A percentile compares a stretch with the other conserved stretches of the same genome.
Conservation (phyloP, 805 yeast genomes). For the Saccharomycopsis amapae region DNA sequence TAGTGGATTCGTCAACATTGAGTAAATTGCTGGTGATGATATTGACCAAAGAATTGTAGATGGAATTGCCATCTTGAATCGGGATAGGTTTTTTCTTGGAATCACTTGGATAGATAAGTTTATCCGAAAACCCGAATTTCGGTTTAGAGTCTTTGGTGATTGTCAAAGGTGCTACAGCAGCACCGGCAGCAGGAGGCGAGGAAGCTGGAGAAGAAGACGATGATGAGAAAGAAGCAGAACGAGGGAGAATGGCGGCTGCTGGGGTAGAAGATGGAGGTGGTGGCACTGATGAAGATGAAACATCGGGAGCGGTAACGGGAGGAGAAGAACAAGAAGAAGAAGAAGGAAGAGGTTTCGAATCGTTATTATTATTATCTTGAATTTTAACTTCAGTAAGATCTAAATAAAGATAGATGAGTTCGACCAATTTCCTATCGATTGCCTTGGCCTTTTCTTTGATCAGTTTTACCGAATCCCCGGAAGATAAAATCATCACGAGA, state of each 20-base stretch:
- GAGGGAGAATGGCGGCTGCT: background rate
- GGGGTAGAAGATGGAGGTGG: background rate
- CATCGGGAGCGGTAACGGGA: no score
- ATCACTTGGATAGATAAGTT: background rate
- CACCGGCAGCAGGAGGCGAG: background rate
- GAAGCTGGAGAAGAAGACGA: no score
- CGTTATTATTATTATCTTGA: no score
- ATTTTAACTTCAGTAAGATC: conserved; percentile 19
- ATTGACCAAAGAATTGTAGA: conserved; percentile 7
- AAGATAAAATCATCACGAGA: conserved; percentile 56
- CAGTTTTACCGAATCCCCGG: conserved; percentile 35
- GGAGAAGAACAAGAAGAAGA: no score
- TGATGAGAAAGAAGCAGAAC: background rate
- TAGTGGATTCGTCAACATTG: conserved; percentile 71
- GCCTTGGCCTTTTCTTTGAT: conserved; percentile 47
- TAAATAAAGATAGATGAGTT: conserved; percentile 30
- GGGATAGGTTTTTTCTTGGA: background rate
- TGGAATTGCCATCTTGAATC: conserved; percentile 6
- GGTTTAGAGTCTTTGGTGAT: background rate
- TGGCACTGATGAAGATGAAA: no score
- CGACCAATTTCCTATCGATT: conserved; percentile 52
- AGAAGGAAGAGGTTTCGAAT: no score
- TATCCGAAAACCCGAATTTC: background rate
- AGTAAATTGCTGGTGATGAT: conserved; percentile 32
- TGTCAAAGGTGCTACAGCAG: background rate